Conservation (phyloP, 2,329 filamentous ascomycete species). For the Lachnellula subtilissima region DNA sequence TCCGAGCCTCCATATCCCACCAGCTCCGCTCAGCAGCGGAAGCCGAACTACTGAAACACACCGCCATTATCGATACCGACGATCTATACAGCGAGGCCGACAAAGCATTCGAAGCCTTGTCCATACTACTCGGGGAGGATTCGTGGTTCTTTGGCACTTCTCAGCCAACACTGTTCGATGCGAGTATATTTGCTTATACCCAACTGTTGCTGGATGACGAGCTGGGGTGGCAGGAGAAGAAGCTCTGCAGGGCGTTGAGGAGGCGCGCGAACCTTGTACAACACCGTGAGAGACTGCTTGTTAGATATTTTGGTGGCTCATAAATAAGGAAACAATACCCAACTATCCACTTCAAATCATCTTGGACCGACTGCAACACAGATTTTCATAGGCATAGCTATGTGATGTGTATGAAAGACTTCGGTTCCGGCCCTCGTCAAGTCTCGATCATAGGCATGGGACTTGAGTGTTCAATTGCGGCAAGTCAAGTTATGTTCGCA, state of each 20-base stretch:
- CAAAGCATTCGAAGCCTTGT: constrained; percentile 59
- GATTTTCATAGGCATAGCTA: neutral
- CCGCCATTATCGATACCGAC: constrained; percentile 50
- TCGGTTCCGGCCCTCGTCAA: neutral
- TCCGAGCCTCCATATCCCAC: constrained; percentile 57
- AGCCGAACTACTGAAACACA: constrained; percentile 64
- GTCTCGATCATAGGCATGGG: neutral
- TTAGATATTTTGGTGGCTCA: constrained; percentile 28
- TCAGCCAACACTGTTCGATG: constrained; percentile 73
- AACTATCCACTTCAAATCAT: neutral
- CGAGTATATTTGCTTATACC: constrained; percentile 84
- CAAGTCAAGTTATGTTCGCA: neutral
- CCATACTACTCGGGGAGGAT: constrained; percentile 51
- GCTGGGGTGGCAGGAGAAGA: constrained; percentile 55
- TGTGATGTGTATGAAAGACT: neutral
- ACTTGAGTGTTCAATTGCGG: neutral
- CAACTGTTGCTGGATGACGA: constrained; percentile 67
- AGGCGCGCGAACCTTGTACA: constrained; percentile 57
- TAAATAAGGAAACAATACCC: constrained; percentile 2
- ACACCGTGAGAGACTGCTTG: constrained; percentile 57
- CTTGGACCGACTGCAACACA: neutral
- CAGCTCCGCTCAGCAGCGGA: constrained; percentile 71
- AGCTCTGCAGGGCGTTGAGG: constrained; percentile 52
- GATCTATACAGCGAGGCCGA: constrained; percentile 56
- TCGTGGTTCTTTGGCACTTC: constrained; percentile 54